A percentile compares a stretch with the other conserved stretches of the same genome.
Conservation (phyloP, 2,329 filamentous ascomycete species). For the Penicillium griseofulvum region DNA sequence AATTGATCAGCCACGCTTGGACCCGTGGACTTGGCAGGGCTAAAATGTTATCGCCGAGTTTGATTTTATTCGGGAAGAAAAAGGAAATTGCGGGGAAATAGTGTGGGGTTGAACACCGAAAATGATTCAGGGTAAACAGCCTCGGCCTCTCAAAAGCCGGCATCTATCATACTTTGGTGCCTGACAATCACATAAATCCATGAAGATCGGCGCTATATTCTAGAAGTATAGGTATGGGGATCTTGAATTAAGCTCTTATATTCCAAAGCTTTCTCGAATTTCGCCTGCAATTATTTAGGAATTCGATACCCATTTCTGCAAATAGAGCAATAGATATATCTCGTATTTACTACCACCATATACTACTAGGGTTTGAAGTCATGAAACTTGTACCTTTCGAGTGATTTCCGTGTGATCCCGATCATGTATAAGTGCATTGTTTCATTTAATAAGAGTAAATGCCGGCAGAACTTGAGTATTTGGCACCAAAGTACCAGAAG, state of each 20-base stretch:
- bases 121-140: not conserved
- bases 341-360: too few relatives aligned
- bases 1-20: not conserved
- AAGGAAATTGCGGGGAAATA: not conserved
- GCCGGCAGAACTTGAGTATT: not conserved
- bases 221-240: not conserved
- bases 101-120: not conserved
- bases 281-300: too few relatives aligned
- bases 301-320: not conserved
- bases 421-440: not conserved
- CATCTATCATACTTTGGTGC: not conserved
- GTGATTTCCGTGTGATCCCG: not conserved
- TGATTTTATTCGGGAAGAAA: not conserved
- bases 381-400: too few relatives aligned
- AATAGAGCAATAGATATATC: too few relatives aligned
- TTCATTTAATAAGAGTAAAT: too few relatives aligned
- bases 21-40: not conserved
- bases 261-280: too few relatives aligned
- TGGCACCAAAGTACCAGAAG: too few relatives aligned
- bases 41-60: not conserved
- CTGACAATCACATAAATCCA: not conserved
- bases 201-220: not conserved
- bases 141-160: not conserved
- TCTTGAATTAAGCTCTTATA: not conserved
- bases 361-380: too few relatives aligned